Evolutionary conservation across 371 early-diverging fungal species (phyloP), one percentile per base, ranked within the genome.

Genomic region (Syncephalis plumigaleata): DNA sequence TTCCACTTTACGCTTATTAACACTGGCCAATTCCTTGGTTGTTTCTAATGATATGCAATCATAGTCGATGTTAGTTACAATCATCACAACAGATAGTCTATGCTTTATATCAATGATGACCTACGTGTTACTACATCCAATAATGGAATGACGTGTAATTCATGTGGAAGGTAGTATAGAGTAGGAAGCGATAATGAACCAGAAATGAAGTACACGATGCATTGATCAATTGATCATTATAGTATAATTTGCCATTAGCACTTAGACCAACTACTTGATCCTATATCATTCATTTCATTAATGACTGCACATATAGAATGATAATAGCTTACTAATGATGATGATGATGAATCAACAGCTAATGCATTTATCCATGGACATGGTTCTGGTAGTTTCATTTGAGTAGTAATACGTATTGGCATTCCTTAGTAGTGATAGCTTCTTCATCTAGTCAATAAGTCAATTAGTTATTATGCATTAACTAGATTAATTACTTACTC

Each of bases 131-230:
- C 24, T 26, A 1, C 3, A 15, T 16, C 15, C 18, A 24, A 36
- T 26, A 23, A 22, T 4, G 31, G 39, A 22, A 51, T 39, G 15
- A 91, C 89, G 24, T 84, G 72, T 13, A 77, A 76, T 9, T 71
- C 61, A 56, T 96, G 93, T n/a, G 71, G 72, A 1, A 72, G 0
- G 93, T 94, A 1, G 94, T 85, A 42, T 76, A 75, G 2, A 91
- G 70, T 37, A 94, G 58, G 63, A 81, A 87, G 47, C 81, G 77
- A 43, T 72, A 67, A 47, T 90, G 89, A 39, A 92, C 51, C 43
- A 71, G 78, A 60, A 87, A 93, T 1, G 91, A 91, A 3, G 91
- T 89, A 49, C 84, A 82, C 15, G 81, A 82, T 0, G 80, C 55
- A 9, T 83, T 70, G 13, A 94, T 53, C 20, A 81, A 55, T 1